These are phyloP conservation scores for Pichia cephalocereana DNA, from an alignment of 805 yeast species.

Conservation along the genomic window DNA sequence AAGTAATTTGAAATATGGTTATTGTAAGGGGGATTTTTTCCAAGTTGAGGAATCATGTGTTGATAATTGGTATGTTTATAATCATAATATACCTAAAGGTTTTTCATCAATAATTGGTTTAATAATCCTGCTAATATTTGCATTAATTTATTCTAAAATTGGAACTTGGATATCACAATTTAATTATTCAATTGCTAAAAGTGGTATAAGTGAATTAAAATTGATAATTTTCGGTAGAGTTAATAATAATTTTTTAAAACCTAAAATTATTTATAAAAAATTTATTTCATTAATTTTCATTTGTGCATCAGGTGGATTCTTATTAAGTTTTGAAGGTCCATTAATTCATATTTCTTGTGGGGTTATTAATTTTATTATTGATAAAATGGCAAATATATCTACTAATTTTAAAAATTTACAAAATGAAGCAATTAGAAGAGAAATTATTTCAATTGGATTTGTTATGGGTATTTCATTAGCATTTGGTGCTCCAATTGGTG, in stretches of 20 bases:
- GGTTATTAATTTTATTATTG: constrained; percentile 33
- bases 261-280: constrained; percentile 45
- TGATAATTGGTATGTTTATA: constrained; percentile 18
- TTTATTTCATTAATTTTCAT: constrained; percentile 50
- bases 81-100: constrained; percentile 23
- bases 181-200: constrained; percentile 33
- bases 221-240: constrained; percentile 58
- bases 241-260: constrained; percentile 42
- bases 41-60: constrained; percentile 25
- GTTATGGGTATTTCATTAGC: constrained; percentile 84
- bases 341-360: constrained; percentile 71
- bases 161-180: constrained; percentile 26
- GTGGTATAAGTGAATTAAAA: constrained; percentile 72
- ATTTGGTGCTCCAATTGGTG: constrained; percentile 82
- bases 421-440: constrained; percentile 57
- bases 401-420: constrained; percentile 7
- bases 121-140: constrained; percentile 27
- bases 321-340: constrained; percentile 87
- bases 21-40: constrained; percentile 30
- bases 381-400: constrained; percentile 17
- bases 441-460: constrained; percentile 61
- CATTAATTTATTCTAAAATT: constrained; percentile 30
- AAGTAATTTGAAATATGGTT: constrained; percentile 44
- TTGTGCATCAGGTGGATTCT: constrained; percentile 59
- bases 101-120: background rate